Percentiles rank a stretch among this genome's conserved stretches.
Evolutionary conservation across 2,329 filamentous ascomycete species (phyloP).

Genomic region (Ilyonectria sp.): DNA sequence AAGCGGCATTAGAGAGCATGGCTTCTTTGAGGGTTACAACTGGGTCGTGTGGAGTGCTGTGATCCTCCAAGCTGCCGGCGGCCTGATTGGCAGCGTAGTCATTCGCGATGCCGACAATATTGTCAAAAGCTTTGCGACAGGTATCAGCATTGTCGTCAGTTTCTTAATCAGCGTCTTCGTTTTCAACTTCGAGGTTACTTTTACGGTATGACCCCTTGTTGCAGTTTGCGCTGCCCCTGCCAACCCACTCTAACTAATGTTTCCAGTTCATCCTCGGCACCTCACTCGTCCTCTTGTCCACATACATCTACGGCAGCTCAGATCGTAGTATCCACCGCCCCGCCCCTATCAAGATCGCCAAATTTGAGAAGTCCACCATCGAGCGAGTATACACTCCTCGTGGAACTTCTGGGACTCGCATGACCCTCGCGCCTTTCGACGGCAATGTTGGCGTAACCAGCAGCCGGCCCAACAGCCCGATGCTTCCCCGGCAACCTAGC

Average conservation of each 20-base stretch:
- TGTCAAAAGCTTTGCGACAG: constrained; percentile 93
- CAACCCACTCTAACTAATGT: background rate
- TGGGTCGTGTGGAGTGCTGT: constrained; percentile 91
- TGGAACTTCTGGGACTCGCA: constrained; percentile 50
- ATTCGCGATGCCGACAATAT: constrained; percentile 74
- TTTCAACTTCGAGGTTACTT: constrained; percentile 83
- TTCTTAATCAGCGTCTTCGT: constrained; percentile 88
- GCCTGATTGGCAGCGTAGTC: constrained; percentile 75
- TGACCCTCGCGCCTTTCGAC: constrained; percentile 60
- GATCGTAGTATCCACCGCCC: constrained; percentile 71
- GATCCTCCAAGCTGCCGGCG: constrained; percentile 84
- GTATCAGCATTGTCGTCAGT: constrained; percentile 90
- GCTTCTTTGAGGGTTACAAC: constrained; percentile 97
- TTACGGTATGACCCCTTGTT: constrained; percentile 71
- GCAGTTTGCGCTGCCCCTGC: background rate
- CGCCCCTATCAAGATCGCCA: constrained; percentile 77
- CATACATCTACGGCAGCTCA: constrained; percentile 85
- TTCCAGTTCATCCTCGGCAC: constrained; percentile 86
- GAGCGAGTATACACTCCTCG: constrained; percentile 62
- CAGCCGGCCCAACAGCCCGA: constrained; percentile 64
- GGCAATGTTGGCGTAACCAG: constrained; percentile 59
- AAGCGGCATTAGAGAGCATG: constrained; percentile 83
- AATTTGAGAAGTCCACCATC: constrained; percentile 82
- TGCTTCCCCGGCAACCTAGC: constrained; percentile 58
- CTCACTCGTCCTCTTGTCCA: constrained; percentile 82